Evolutionary conservation across 2,329 filamentous ascomycete genomes (phyloP).

Genomic region (Dothistroma septosporum): DNA sequence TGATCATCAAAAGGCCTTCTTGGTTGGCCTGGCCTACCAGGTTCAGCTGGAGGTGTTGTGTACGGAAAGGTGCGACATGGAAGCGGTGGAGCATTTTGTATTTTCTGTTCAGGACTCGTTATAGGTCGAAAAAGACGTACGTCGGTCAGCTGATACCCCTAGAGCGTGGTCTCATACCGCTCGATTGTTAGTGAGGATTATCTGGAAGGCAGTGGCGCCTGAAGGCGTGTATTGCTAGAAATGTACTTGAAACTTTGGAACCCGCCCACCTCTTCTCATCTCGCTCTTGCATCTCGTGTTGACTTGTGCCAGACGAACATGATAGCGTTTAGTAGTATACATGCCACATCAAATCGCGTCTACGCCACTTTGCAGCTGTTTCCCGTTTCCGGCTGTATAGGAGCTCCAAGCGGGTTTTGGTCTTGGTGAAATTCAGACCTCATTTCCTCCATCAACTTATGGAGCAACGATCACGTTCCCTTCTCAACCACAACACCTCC

Average conservation of each 20-base stretch:
- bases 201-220: conserved; percentile 3
- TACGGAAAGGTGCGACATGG: conserved; percentile 15
- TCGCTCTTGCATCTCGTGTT: background rate
- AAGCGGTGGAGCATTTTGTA: conserved; percentile 13
- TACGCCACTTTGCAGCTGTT: conserved; percentile 1
- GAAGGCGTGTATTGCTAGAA: conserved; percentile 9
- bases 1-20: background rate
- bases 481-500: background rate
- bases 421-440: background rate
- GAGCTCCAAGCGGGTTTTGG: background rate
- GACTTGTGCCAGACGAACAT: background rate
- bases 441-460: background rate
- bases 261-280: conserved; percentile 1
- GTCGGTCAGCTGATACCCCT: conserved; percentile 23
- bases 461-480: background rate
- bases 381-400: background rate
- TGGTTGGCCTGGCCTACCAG: background rate
- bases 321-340: background rate
- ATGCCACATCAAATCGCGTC: background rate
- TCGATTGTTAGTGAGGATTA: conserved; percentile 14
- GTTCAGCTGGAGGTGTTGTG: conserved; percentile 7
- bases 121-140: conserved; percentile 11
- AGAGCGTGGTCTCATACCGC: conserved; percentile 11
- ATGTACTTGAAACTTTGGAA: conserved; percentile 4
- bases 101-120: conserved; percentile 16